These are phyloP conservation scores for Marasmius tenuissimus DNA, from an alignment of 1,284 basidiomycete species.

Conservation along the genomic window DNA sequence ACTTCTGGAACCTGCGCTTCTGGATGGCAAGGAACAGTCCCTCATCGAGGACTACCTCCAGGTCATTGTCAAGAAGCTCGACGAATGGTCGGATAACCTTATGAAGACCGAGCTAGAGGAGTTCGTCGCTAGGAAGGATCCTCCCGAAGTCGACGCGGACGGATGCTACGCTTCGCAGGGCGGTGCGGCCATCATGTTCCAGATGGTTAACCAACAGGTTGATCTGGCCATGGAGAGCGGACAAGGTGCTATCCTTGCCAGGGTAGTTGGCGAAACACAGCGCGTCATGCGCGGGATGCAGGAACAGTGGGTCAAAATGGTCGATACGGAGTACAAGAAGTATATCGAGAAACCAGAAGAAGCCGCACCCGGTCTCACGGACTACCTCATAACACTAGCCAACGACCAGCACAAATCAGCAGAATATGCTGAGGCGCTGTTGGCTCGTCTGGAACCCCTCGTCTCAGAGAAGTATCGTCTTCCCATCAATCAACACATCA, in stretches of 20 bases:
- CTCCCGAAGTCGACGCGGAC: slow-evolving; percentile 88
- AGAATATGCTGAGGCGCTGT: slow-evolving; percentile 88
- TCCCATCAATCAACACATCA: slow-evolving; percentile 83
- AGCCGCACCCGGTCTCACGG: slow-evolving; percentile 84
- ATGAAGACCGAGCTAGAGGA: slow-evolving; percentile 90
- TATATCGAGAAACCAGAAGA: slow-evolving; percentile 90
- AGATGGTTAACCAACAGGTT: slow-evolving; percentile 97
- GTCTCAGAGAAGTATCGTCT: slow-evolving; percentile 92
- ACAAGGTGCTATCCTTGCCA: slow-evolving; percentile 90
- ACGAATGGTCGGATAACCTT: slow-evolving; percentile 95
- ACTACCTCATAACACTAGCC: slow-evolving; percentile 97
- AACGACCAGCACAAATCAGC: slow-evolving; percentile 98
- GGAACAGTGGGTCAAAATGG: slow-evolving; percentile 81
- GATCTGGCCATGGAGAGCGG: slow-evolving; percentile 95
- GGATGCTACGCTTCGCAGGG: slow-evolving; percentile 92
- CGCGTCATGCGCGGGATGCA: slow-evolving; percentile 92
- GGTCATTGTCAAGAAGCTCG: slow-evolving; percentile 92
- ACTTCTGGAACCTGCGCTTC: slow-evolving; percentile 83
- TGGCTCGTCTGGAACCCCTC: slow-evolving; percentile 84
- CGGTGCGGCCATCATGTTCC: slow-evolving; percentile 87
- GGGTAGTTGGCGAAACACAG: slow-evolving; percentile 87
- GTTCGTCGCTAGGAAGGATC: slow-evolving; percentile 81
- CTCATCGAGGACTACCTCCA: slow-evolving; percentile 96
- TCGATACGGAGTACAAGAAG: slow-evolving; percentile 88
- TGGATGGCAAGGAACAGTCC: slow-evolving; percentile 91